These are phyloP conservation scores for Orbilia brochopaga DNA, from an alignment of 2,329 filamentous ascomycete genomes.

Conservation along the genomic window DNA sequence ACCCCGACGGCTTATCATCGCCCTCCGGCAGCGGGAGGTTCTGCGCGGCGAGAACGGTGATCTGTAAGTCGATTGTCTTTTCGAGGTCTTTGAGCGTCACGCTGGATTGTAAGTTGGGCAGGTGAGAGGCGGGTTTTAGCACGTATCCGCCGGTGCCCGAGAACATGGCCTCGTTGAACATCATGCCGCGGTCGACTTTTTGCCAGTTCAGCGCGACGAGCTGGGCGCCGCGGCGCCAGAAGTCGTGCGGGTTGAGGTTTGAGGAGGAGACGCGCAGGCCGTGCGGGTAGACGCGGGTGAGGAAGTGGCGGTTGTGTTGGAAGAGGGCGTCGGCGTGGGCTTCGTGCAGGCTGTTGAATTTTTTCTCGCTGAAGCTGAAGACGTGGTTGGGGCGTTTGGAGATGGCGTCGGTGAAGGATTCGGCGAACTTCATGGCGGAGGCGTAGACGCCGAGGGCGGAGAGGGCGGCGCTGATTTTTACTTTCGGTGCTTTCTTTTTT, in stretches of 20 bases:
- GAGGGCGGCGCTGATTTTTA: constrained; percentile 53
- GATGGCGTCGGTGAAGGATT: constrained; percentile 51
- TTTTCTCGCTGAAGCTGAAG: constrained; percentile 69
- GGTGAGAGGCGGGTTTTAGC: constrained; percentile 67
- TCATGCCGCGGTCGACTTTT: constrained; percentile 69
- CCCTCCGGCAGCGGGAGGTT: constrained; percentile 64
- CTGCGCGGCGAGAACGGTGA: constrained; percentile 67
- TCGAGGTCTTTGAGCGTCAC: constrained; percentile 45
- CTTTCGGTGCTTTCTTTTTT: constrained; percentile 51
- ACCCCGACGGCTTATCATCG: constrained; percentile 62
- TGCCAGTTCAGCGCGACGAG: constrained; percentile 74
- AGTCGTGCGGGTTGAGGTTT: constrained; percentile 69
- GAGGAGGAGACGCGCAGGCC: constrained; percentile 69
- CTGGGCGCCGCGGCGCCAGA: constrained; percentile 70
- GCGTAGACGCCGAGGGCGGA: constrained; percentile 54
- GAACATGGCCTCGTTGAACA: constrained; percentile 73
- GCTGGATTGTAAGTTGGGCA: constrained; percentile 31
- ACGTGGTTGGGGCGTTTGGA: constrained; percentile 65
- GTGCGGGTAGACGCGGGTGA: constrained; percentile 73
- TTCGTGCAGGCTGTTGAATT: constrained; percentile 65
- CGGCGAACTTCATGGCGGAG: constrained; percentile 53
- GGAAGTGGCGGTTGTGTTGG: constrained; percentile 67
- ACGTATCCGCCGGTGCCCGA: constrained; percentile 67
- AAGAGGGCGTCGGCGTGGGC: constrained; percentile 64
- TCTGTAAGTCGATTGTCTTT: constrained; percentile 62